Evolutionary conservation across 2,329 filamentous ascomycete genomes (phyloP).

Genomic region (Fonsecaea nubica): DNA sequence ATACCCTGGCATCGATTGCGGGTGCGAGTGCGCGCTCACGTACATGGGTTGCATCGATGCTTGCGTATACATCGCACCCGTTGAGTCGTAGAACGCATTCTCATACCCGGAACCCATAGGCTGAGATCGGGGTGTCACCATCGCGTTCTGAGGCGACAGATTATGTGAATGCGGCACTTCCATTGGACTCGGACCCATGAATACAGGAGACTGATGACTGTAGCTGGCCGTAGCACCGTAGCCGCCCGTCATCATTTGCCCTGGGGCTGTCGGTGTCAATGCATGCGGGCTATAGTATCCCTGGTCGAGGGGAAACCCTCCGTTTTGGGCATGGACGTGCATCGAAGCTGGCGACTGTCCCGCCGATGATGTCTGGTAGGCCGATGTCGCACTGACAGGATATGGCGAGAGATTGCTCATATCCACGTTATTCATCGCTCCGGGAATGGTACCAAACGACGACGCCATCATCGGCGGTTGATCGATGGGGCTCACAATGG

Average conservation of each 20-base stretch:
- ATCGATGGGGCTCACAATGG: slow-evolving; percentile 71
- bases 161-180: slow-evolving; percentile 20
- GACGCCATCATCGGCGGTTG: slow-evolving; percentile 53
- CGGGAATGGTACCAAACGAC: slow-evolving; percentile 40
- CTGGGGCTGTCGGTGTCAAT: slow-evolving; percentile 21
- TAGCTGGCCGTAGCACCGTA: slow-evolving; percentile 19
- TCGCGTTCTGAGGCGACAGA: slow-evolving; percentile 25
- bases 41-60: slow-evolving; percentile 24
- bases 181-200: slow-evolving; percentile 15
- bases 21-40: slow-evolving; percentile 17
- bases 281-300: slow-evolving; percentile 30
- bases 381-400: slow-evolving; percentile 40
- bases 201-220: slow-evolving; percentile 19
- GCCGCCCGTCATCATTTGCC: slow-evolving; percentile 7
- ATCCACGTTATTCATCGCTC: slow-evolving; percentile 36
- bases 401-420: slow-evolving; percentile 42
- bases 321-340: slow-evolving; percentile 23
- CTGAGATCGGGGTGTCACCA: slow-evolving; percentile 30
- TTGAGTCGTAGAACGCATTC: slow-evolving; percentile 17
- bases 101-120: slow-evolving; percentile 18
- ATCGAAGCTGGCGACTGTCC: slow-evolving; percentile 37
- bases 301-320: slow-evolving; percentile 20
- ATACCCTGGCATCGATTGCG: slow-evolving; percentile 22
- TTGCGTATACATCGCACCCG: slow-evolving; percentile 24
- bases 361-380: slow-evolving; percentile 39